Percentiles rank a stretch among this genome's conserved stretches.
These are phyloP conservation scores for Flaveria linearis DNA, from an alignment of 129 eudicot species.

Conservation along the genomic window DNA sequence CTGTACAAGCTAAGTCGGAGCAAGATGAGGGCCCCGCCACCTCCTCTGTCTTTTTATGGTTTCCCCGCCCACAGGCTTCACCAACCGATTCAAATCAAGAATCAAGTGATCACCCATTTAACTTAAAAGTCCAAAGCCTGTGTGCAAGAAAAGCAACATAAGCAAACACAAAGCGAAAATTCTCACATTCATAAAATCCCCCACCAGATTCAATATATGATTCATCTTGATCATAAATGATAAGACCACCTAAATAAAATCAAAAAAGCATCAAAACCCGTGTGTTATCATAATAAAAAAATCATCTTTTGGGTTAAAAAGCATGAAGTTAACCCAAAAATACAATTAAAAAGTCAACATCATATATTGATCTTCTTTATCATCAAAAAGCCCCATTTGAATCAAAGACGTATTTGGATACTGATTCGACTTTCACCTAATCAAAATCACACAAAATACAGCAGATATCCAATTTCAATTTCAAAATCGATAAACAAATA, in stretches of 20 bases:
- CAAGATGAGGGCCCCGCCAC: conserved; percentile 52
- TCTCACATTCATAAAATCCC: background rate
- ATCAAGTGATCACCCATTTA: conserved; percentile 63
- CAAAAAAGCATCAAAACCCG: background rate
- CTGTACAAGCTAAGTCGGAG: conserved; percentile 28
- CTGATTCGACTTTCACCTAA: too few species aligned
- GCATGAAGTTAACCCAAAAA: too few species aligned
- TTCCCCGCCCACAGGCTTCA: conserved; percentile 43
- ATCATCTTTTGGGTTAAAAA: too few species aligned
- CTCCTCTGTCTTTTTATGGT: conserved; percentile 39
- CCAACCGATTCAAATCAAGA: conserved; percentile 52
- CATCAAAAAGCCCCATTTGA: too few species aligned
- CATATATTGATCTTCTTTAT: too few species aligned
- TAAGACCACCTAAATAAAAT: background rate
- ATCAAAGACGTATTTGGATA: too few species aligned
- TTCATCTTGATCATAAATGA: background rate
- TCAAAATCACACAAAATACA: too few species aligned
- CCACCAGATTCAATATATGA: background rate
- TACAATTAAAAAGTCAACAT: too few species aligned
- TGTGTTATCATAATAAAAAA: too few species aligned
- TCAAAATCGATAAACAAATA: too few species aligned
- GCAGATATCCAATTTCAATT: too few species aligned
- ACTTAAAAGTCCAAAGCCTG: conserved; percentile 8
- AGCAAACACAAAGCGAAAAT: background rate
- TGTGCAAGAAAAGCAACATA: background rate